phyloP scores from a whole-genome alignment of 108 stramenopile species.

The Nitzschia palea region DNA sequence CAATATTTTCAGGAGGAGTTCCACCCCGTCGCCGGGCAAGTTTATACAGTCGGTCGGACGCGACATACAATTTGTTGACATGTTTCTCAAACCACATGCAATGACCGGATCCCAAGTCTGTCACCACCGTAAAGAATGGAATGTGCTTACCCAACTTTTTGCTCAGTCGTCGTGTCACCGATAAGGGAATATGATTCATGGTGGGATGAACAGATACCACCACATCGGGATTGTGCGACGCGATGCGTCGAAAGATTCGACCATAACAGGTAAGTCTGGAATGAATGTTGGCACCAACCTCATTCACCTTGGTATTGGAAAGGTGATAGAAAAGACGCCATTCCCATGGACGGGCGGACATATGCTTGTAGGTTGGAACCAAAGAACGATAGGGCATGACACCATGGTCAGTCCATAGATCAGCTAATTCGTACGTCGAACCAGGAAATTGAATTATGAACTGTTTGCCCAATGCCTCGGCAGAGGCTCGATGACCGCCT shows the following conservation, averaged over 20 bases:
- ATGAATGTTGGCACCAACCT: slow-evolving; percentile 57
- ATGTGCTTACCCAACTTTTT: slow-evolving; percentile 60
- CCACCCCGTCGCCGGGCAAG: slow-evolving; percentile 69
- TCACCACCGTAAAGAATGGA: slow-evolving; percentile 95
- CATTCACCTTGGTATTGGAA: slow-evolving; percentile 62
- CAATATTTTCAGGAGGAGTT: slow-evolving; percentile 78
- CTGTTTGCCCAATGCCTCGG: slow-evolving; percentile 89
- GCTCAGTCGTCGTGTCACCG: slow-evolving; percentile 52
- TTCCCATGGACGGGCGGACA: slow-evolving; percentile 82
- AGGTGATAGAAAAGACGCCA: slow-evolving; percentile 86
- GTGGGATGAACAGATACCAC: slow-evolving; percentile 93
- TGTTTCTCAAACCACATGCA: slow-evolving; percentile 90
- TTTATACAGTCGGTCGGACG: slow-evolving; percentile 68
- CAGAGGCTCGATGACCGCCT: slow-evolving; percentile 97
- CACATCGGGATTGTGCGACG: slow-evolving; percentile 77
- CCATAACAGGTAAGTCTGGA: slow-evolving; percentile 57
- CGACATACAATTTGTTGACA: slow-evolving; percentile 88
- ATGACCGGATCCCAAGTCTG: slow-evolving; percentile 94
- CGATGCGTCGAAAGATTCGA: slow-evolving; percentile 58
- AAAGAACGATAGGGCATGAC: slow-evolving; percentile 52
- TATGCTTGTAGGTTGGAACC: slow-evolving; percentile 71
- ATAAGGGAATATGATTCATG: slow-evolving; percentile 87
- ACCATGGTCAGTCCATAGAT: slow-evolving; percentile 80
- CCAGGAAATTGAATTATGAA: slow-evolving; percentile 87
- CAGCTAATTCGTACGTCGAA: slow-evolving; percentile 81